These are phyloP conservation scores for Lignosus rhinocerotis DNA, from an alignment of 1,284 basidiomycete genomes.

Conservation along the genomic window DNA sequence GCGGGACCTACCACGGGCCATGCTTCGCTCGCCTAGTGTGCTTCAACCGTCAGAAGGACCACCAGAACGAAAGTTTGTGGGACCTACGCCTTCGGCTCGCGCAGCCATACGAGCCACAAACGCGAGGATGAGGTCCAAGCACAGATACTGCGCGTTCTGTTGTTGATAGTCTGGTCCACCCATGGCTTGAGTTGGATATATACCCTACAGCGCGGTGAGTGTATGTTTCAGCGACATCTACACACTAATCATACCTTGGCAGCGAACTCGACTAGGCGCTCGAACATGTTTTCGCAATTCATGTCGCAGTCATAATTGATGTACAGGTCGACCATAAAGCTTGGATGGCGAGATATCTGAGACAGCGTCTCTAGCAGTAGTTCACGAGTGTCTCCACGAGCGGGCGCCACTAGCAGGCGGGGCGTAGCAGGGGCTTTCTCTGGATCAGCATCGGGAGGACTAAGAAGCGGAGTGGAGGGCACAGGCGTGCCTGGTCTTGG, in stretches of 20 bases:
- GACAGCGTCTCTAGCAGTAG: slow-evolving; percentile 88
- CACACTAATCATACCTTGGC: slow-evolving; percentile 58
- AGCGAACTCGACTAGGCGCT: slow-evolving; percentile 87
- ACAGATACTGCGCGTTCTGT: slow-evolving; percentile 82
- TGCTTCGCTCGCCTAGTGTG: slow-evolving; percentile 39
- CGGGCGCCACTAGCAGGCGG: slow-evolving; percentile 66
- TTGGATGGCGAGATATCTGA: slow-evolving; percentile 78
- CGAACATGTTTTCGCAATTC: slow-evolving; percentile 96
- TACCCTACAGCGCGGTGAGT: slow-evolving; percentile 50
- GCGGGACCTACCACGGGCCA: slow-evolving; percentile 61
- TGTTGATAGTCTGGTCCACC: slow-evolving; percentile 71
- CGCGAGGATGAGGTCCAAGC: slow-evolving; percentile 85
- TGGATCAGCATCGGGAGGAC: slow-evolving; percentile 44
- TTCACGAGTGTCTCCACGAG: slow-evolving; percentile 87
- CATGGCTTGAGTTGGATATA: slow-evolving; percentile 66
- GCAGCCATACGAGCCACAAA: slow-evolving; percentile 90
- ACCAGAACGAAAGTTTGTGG: slow-evolving; percentile 7
- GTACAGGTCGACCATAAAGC: slow-evolving; percentile 95
- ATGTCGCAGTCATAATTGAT: slow-evolving; percentile 97
- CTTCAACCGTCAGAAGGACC: slow-evolving; percentile 6
- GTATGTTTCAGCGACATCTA: background rate
- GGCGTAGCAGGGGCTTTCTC: slow-evolving; percentile 57
- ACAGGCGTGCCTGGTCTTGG: slow-evolving; percentile 61
- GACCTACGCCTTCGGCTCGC: slow-evolving; percentile 70
- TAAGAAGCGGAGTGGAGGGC: slow-evolving; percentile 46